Conservation (phyloP, 768 basidiomycete genomes). For the Paxillus involutus region DNA sequence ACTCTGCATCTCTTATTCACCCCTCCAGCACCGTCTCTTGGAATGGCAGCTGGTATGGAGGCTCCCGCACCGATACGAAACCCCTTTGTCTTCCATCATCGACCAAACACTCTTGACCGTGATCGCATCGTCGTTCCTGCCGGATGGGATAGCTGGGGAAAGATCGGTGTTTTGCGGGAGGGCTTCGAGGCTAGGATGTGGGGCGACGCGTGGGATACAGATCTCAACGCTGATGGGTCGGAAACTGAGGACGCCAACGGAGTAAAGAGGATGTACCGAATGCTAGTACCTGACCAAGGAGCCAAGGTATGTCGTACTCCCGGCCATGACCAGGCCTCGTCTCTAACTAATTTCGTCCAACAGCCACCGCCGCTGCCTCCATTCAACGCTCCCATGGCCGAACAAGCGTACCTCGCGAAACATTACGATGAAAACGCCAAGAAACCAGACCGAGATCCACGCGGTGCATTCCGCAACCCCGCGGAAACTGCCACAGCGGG, state of each 20-base stretch:
- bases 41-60: slow-evolving; percentile 32
- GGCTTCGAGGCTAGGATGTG: slow-evolving; percentile 84
- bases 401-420: slow-evolving; percentile 87
- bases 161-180: slow-evolving; percentile 86
- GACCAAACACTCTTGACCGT: slow-evolving; percentile 90
- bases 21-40: slow-evolving; percentile 57
- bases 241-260: slow-evolving; percentile 44
- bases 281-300: slow-evolving; percentile 75
- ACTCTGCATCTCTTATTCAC: slow-evolving; percentile 67
- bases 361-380: slow-evolving; percentile 69
- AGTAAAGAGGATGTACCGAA: slow-evolving; percentile 65
- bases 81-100: slow-evolving; percentile 82
- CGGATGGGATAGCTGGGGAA: slow-evolving; percentile 99
- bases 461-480: slow-evolving; percentile 81
- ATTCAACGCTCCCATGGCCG: slow-evolving; percentile 80
- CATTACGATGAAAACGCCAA: slow-evolving; percentile 92
- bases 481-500: slow-evolving; percentile 60
- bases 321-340: background rate
- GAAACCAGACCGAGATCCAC: slow-evolving; percentile 87
- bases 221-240: slow-evolving; percentile 51
- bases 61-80: slow-evolving; percentile 58
- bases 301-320: slow-evolving; percentile 51
- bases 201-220: slow-evolving; percentile 80
- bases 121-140: slow-evolving; percentile 90
- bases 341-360: slow-evolving; percentile 4